These are phyloP conservation scores for Ogataea paradorogensis DNA, from an alignment of 805 yeast genomes.

Conservation along the genomic window DNA sequence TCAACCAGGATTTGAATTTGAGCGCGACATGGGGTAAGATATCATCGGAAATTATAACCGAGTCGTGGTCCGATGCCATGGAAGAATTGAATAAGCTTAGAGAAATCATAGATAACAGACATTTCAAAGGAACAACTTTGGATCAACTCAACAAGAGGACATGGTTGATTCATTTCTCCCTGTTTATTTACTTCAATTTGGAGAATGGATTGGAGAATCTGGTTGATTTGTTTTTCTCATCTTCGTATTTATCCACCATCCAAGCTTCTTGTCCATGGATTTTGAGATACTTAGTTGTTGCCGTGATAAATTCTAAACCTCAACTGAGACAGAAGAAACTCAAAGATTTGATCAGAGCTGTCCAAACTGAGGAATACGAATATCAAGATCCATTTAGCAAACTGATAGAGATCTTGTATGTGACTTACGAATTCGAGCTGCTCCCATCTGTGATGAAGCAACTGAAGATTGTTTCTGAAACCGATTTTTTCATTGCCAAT, in stretches of 20 bases:
- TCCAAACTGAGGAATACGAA: conserved; percentile 62
- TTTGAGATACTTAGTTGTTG: conserved; percentile 59
- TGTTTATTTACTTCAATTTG: conserved; percentile 57
- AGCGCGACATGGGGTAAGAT: conserved; percentile 69
- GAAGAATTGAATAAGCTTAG: conserved; percentile 54
- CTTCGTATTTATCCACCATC: conserved; percentile 61
- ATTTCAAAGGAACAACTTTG: conserved; percentile 47
- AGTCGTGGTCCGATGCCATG: conserved; percentile 50
- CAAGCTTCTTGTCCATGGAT: conserved; percentile 75
- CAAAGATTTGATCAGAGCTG: conserved; percentile 55
- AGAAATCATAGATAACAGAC: conserved; percentile 56
- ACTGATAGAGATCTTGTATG: conserved; percentile 52
- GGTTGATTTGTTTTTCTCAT: conserved; percentile 54
- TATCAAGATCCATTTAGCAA: conserved; percentile 62
- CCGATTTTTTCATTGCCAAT: conserved; percentile 58
- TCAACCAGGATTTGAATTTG: conserved; percentile 46
- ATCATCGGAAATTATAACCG: conserved; percentile 56
- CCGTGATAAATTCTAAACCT: conserved; percentile 43
- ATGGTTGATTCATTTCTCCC: conserved; percentile 69
- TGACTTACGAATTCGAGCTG: conserved; percentile 56
- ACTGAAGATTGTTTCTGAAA: conserved; percentile 44
- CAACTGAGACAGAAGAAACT: conserved; percentile 47
- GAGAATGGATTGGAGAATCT: conserved; percentile 52
- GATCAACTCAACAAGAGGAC: conserved; percentile 60
- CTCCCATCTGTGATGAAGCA: conserved; percentile 48